Evolutionary conservation across 495 filamentous ascomycete genomes (phyloP).

Genomic region (Sporormia fimetaria): DNA sequence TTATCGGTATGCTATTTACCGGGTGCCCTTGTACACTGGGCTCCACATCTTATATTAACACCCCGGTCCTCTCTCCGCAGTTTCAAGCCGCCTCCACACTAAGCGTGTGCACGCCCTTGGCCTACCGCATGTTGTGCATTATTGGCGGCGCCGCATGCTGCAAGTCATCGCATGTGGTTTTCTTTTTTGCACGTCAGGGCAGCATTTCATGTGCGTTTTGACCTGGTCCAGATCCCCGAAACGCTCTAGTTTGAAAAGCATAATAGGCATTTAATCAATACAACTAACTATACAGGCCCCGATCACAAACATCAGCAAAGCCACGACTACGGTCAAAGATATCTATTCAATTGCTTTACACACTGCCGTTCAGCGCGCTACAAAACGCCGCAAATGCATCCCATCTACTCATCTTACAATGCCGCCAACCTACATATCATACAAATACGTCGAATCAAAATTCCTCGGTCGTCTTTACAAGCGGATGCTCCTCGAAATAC

Average conservation of each 20-base stretch:
- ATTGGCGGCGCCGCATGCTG: background rate
- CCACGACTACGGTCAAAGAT: no score
- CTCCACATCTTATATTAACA: no score
- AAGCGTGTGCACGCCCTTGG: slow-evolving; percentile 13
- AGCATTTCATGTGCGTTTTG: no score
- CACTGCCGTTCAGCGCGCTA: background rate
- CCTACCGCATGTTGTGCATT: slow-evolving; percentile 19
- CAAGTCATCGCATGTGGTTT: no score
- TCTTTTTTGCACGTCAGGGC: no score
- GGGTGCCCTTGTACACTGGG: no score
- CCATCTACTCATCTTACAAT: background rate
- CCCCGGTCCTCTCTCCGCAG: slow-evolving; percentile 17
- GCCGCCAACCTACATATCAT: background rate
- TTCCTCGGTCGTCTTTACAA: slow-evolving; percentile 6
- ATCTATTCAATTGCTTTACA: background rate
- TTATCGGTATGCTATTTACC: slow-evolving; percentile 21
- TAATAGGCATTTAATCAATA: no score
- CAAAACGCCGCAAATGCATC: slow-evolving; percentile 10
- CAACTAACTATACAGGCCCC: no score
- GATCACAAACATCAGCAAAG: no score
- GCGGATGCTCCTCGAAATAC: slow-evolving; percentile 49
- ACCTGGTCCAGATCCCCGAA: no score
- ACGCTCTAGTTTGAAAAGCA: no score
- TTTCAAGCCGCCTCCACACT: slow-evolving; percentile 12
- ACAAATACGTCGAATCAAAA: slow-evolving; percentile 5